These are phyloP conservation scores for Solanum sejunctum DNA, from an alignment of 257 asterid species.

Conservation along the genomic window DNA sequence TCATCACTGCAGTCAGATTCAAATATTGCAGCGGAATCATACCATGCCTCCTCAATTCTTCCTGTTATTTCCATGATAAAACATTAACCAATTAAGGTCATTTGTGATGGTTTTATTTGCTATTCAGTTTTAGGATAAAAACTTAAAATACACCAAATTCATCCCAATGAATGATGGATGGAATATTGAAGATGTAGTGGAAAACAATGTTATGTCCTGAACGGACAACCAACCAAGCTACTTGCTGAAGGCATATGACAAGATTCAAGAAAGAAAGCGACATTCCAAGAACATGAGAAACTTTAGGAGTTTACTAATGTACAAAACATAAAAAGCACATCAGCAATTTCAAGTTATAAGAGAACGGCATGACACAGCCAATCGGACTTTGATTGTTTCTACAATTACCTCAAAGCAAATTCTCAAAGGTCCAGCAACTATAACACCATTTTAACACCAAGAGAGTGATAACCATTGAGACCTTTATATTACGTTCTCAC, in stretches of 20 bases:
- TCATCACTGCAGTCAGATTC: constrained; percentile 90
- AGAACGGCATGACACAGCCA: neutral
- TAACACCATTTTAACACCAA: neutral
- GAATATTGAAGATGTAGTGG: neutral
- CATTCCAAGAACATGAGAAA: neutral
- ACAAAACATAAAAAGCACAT: neutral
- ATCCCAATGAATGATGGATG: neutral
- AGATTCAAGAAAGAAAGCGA: neutral
- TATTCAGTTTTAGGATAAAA: neutral
- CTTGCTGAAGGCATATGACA: neutral
- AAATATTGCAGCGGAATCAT: constrained; percentile 55
- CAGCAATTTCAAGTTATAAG: neutral
- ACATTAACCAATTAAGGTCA: neutral
- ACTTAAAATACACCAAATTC: neutral
- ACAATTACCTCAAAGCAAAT: neutral
- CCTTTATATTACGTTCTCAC: neutral
- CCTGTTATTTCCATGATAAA: constrained; percentile 22
- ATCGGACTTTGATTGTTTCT: neutral
- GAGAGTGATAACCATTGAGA: neutral
- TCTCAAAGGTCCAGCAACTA: neutral
- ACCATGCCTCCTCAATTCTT: constrained; percentile 77
- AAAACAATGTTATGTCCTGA: neutral
- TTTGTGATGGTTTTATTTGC: neutral
- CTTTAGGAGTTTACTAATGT: neutral
- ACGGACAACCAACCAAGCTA: neutral